Conservation (phyloP, 352 stramenopile genomes). For the Phytophthora pini region DNA sequence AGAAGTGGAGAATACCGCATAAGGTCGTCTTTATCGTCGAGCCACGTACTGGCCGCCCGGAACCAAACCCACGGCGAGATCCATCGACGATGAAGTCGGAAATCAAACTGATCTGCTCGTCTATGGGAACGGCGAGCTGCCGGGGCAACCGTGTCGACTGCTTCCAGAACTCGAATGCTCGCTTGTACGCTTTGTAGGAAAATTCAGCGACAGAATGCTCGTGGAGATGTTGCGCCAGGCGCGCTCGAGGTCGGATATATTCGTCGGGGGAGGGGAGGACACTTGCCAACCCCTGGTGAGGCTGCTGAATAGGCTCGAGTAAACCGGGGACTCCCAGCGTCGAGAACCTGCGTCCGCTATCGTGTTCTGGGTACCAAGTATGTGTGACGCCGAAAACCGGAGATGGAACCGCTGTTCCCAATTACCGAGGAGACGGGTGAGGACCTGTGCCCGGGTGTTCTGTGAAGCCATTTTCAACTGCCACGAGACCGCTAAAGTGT, state of each 20-base stretch:
- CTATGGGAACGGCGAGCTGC: not conserved
- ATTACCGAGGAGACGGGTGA: not conserved
- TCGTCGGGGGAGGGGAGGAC: too few species aligned
- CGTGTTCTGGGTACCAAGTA: not conserved
- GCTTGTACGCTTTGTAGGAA: not conserved
- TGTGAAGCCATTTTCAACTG: not conserved
- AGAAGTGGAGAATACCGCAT: not conserved
- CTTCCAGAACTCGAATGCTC: not conserved
- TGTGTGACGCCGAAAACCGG: constrained; percentile 13
- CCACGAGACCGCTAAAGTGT: constrained; percentile 22
- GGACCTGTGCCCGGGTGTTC: constrained; percentile 1
- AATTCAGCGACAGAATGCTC: constrained; percentile 7
- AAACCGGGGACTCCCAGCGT: not conserved
- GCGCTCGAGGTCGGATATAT: not conserved
- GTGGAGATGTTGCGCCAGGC: not conserved
- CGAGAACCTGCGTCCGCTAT: constrained; percentile 7
- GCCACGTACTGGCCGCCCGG: not conserved
- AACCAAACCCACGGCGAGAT: not conserved
- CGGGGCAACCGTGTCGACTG: not conserved
- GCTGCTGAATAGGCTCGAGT: not conserved
- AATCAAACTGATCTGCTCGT: not conserved
- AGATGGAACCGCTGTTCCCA: constrained; percentile 3
- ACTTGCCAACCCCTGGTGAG: not conserved
- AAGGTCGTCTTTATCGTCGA: constrained; percentile 2
- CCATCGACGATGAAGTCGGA: constrained; percentile 13